Conservation (phyloP, 1,284 basidiomycete species). For the Cutaneotrichosporon cavernicola region DNA sequence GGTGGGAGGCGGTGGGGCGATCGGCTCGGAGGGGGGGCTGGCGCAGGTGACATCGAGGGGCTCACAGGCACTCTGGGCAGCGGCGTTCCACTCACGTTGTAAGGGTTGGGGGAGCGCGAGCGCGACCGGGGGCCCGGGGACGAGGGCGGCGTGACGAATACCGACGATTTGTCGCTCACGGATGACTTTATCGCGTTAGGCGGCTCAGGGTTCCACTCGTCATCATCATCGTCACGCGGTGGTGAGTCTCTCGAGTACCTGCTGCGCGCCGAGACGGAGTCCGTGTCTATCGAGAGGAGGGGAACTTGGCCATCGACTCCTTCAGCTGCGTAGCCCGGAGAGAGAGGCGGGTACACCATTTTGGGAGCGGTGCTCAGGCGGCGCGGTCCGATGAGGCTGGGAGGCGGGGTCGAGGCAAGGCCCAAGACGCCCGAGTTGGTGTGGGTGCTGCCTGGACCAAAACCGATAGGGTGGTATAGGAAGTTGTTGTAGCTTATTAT, state of each 20-base stretch:
- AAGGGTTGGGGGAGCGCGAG: not conserved
- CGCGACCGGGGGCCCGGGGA: not conserved
- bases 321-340: not conserved
- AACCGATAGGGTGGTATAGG: not conserved
- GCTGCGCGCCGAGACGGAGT: not conserved
- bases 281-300: not conserved
- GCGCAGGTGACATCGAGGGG: not conserved
- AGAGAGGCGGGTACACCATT: constrained; percentile 3
- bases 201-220: constrained; percentile 7
- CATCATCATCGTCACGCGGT: not conserved
- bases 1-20: not conserved
- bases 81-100: not conserved
- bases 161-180: constrained; percentile 5
- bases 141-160: constrained; percentile 4
- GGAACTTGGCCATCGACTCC: not conserved
- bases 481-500: not conserved
- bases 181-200: not conserved
- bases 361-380: not conserved
- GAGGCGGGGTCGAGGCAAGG: not conserved
- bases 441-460: not conserved
- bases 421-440: constrained; percentile 2
- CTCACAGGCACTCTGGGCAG: not conserved
- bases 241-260: not conserved
- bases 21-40: not conserved
- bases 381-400: not conserved